Base-by-base conservation (phyloP, 495 filamentous ascomycete genomes). In the Terfezia boudieri region DNA sequence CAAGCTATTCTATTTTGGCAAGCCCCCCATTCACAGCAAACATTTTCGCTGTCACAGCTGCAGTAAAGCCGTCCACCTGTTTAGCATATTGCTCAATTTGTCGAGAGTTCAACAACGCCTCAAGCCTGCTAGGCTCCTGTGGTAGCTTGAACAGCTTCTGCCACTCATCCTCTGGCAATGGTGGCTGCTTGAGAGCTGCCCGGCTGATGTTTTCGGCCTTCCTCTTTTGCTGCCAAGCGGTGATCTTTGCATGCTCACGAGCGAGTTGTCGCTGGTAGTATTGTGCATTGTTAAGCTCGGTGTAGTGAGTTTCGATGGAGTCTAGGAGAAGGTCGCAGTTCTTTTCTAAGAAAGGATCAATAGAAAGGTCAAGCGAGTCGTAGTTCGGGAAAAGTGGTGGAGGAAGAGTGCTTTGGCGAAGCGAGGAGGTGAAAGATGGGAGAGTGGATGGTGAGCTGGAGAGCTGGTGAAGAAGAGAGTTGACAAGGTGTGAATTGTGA, bases 331-430 rank as follows among this genome's bases (percentile, higher is more conserved):
- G 78, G 64, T 98, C 88, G 69, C 85, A 90, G 55, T 89, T 93
- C 76, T 94, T 93, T 75, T 94, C 88, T n/a, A 98, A 78, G 75
- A 90, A 96, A 26, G 90, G 90, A 65, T 98, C 90, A 67, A 96
- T 89, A 60, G 79, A 85, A 52, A 98, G 81, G 56, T 94, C 85
- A 37, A 98, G 79, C 11, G 71, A 68, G 58, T 94, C 86, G 66
- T 83, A 79, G 63, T 93, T 94, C 52, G 92, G 90, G 62, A 81
- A 75, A 14, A 94, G 76, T 11, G 84, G 80, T 64, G 66, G 73
- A 23, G 75, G 67, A 26, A 65, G 64, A 49, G 63, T 60, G 49
- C 6, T 22, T 8, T 51, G 49, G 16, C 23, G 49, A 12, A 51
- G n/a, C 11, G 23, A 12, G 14, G n/a, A 12, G 64, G 66, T 73